Percentiles rank a stretch among this genome's conserved stretches.
These are phyloP conservation scores for Cercospora sp. DNA, from an alignment of 2,329 filamentous ascomycete species.

Conservation along the genomic window DNA sequence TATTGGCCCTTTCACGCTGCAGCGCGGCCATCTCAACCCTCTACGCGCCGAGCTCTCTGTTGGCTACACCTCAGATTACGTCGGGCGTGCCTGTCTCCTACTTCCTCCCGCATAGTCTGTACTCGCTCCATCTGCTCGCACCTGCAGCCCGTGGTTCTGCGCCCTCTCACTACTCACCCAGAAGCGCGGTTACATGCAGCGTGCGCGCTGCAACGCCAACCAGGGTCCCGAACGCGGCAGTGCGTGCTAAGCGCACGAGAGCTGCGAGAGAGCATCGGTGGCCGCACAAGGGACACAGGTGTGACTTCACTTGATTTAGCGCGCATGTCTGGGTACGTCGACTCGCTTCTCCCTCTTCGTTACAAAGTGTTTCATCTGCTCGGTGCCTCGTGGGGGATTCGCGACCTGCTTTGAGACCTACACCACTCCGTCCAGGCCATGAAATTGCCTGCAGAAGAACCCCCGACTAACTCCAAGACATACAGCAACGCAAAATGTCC, in stretches of 20 bases:
- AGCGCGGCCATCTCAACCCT: conserved; percentile 20
- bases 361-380: conserved; percentile 32
- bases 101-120: conserved; percentile 24
- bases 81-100: conserved; percentile 18
- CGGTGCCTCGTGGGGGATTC: conserved; percentile 28
- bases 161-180: conserved; percentile 17
- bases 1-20: conserved; percentile 1
- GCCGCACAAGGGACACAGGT: conserved; percentile 27
- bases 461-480: conserved; percentile 29
- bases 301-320: conserved; percentile 35
- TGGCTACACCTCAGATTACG: conserved; percentile 33
- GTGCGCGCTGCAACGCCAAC: conserved; percentile 28
- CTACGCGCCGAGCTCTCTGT: conserved; percentile 36
- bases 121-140: conserved; percentile 27
- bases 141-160: conserved; percentile 27
- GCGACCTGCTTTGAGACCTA: conserved; percentile 27
- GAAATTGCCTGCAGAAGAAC: conserved; percentile 16
- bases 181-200: conserved; percentile 47
- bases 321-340: conserved; percentile 40
- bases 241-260: conserved; percentile 34
- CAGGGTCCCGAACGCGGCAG: conserved; percentile 29
- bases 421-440: conserved; percentile 29
- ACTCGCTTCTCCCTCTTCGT: conserved; percentile 18
- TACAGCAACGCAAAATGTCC: conserved; percentile 45
- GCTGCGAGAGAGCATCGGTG: conserved; percentile 34